phyloP scores from a whole-genome alignment of 164 flowering plant species.

The Litsea cubeba region DNA sequence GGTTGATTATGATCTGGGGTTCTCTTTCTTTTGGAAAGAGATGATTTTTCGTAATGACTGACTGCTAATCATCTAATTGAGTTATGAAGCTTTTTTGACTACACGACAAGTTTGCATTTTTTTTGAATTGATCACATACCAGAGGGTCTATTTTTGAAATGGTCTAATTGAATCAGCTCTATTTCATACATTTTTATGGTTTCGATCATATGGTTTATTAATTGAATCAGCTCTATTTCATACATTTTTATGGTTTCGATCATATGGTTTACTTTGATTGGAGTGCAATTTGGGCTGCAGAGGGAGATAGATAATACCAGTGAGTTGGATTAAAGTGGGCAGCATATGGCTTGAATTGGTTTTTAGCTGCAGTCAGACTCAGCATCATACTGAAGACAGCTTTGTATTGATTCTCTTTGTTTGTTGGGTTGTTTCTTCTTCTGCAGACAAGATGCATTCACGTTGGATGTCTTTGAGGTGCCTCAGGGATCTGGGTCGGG shows the following conservation, averaged over 20 bases:
- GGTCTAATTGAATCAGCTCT: background rate
- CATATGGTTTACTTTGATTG: background rate
- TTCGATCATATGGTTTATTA: background rate
- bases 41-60: too few relatives aligned
- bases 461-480: constrained; percentile 92
- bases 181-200: background rate
- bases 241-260: too few relatives aligned
- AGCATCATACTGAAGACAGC: too few relatives aligned
- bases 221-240: too few relatives aligned
- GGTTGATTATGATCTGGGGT: background rate
- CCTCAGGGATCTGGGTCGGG: constrained; percentile 99
- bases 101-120: too few relatives aligned
- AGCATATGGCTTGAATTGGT: too few relatives aligned
- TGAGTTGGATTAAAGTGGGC: too few relatives aligned
- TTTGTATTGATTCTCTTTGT: background rate
- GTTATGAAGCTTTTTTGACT: too few relatives aligned
- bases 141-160: background rate
- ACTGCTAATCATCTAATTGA: too few relatives aligned
- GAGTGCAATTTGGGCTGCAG: background rate
- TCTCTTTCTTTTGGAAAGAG: background rate
- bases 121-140: background rate
- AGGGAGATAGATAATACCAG: too few relatives aligned
- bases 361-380: too few relatives aligned
- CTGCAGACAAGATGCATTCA: constrained; percentile 90
- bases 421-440: background rate